Conservation (phyloP, 805 yeast species). For the Cephaloascus albidus region DNA sequence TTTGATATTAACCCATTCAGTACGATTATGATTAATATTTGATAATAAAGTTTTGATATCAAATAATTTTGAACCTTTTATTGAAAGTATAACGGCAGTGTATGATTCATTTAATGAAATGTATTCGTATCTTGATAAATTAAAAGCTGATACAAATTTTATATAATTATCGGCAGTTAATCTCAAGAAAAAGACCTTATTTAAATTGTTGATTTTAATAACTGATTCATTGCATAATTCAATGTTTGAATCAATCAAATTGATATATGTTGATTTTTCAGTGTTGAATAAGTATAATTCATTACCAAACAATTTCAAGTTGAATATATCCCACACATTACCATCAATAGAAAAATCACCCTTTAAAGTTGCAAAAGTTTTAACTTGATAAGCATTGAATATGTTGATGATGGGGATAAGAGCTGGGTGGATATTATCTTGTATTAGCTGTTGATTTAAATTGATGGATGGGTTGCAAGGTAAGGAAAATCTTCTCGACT, state of each 20-base stretch:
- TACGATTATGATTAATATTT: conserved; percentile 35
- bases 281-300: neutral
- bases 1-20: conserved; percentile 56
- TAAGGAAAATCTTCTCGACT: neutral
- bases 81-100: conserved; percentile 54
- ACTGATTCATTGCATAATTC: neutral
- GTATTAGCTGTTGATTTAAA: neutral
- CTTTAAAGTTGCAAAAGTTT: neutral
- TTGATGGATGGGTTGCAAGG: neutral
- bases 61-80: conserved; percentile 44
- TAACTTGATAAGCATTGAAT: neutral
- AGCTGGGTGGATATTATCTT: neutral
- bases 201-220: conserved; percentile 8
- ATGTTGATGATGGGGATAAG: neutral
- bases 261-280: neutral
- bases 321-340: neutral
- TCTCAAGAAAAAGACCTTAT: conserved; percentile 5
- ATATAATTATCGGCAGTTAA: too few species aligned
- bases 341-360: neutral
- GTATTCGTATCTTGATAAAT: conserved; percentile 48
- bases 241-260: neutral
- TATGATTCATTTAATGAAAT: conserved; percentile 50
- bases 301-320: neutral
- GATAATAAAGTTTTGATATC: conserved; percentile 53
- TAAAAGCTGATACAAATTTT: conserved; percentile 40